These are phyloP conservation scores for Blastocystis sp. DNA, from an alignment of 352 stramenopile genomes.

Conservation along the genomic window DNA sequence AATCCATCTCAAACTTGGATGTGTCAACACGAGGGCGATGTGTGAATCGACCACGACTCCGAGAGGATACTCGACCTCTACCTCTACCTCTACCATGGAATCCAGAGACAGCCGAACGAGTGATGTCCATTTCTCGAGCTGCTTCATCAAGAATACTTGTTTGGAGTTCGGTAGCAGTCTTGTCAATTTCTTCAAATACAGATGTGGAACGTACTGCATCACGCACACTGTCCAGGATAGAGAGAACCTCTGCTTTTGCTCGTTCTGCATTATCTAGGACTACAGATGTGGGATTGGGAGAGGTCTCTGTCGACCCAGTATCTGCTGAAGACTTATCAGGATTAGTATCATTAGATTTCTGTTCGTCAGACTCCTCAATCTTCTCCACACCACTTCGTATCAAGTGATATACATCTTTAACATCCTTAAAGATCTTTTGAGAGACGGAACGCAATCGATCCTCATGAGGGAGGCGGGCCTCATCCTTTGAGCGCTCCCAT, in stretches of 20 bases:
- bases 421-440: not conserved
- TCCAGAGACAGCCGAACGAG: not conserved
- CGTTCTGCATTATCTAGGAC: slow-evolving; percentile 1
- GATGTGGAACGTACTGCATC: slow-evolving; percentile 16
- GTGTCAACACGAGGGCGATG: not conserved
- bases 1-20: not conserved
- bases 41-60: not conserved
- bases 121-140: slow-evolving; percentile 10
- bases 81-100: not conserved
- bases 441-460: not conserved
- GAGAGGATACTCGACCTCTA: not conserved
- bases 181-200: slow-evolving; percentile 20
- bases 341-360: not conserved
- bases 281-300: too few relatives aligned
- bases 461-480: slow-evolving; percentile 14
- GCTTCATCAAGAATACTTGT: not conserved
- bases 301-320: not conserved
- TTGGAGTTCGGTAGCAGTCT: not conserved
- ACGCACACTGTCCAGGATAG: not conserved
- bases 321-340: not conserved
- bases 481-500: not conserved
- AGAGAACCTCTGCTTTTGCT: not conserved
- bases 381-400: not conserved
- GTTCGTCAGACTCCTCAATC: not conserved
- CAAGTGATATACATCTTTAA: not conserved